Percentiles rank a stretch among this genome's conserved stretches.
Evolutionary conservation across 208 protist species (phyloP).

Genomic region (Balamuthia mandrillaris): DNA sequence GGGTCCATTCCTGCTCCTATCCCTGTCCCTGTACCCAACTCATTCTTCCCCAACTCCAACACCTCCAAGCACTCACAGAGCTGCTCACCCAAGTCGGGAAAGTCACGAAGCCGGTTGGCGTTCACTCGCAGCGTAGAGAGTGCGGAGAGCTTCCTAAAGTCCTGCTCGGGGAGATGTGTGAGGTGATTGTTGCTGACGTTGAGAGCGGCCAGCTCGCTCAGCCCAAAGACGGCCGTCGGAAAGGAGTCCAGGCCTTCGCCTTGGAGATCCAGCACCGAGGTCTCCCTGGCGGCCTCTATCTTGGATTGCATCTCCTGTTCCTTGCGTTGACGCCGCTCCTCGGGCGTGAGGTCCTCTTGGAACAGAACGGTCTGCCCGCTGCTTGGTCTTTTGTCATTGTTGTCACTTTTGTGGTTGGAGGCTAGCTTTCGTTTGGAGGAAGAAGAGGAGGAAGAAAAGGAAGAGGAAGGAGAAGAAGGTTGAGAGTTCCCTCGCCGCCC

Average conservation of each 20-base stretch:
- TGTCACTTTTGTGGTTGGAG: no score
- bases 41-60: background rate
- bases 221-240: background rate
- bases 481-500: no score
- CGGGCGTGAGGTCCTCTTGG: no score
- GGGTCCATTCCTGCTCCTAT: background rate
- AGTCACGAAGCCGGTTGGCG: background rate
- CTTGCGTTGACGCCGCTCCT: no score
- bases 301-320: slow-evolving; percentile 35
- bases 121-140: slow-evolving; percentile 10
- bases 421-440: no score
- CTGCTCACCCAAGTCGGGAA: background rate
- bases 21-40: background rate
- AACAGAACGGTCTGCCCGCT: no score
- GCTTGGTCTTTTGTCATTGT: no score
- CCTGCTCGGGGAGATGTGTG: background rate
- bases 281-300: background rate
- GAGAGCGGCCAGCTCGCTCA: slow-evolving; percentile 21
- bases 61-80: background rate
- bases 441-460: no score
- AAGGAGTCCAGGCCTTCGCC: background rate
- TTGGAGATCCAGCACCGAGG: slow-evolving; percentile 1
- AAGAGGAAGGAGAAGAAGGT: no score
- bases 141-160: background rate
- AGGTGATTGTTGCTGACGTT: slow-evolving; percentile 28